Evolutionary conservation across 345 rosid genomes (phyloP).

Genomic region (Eucalyptus polybractea): DNA sequence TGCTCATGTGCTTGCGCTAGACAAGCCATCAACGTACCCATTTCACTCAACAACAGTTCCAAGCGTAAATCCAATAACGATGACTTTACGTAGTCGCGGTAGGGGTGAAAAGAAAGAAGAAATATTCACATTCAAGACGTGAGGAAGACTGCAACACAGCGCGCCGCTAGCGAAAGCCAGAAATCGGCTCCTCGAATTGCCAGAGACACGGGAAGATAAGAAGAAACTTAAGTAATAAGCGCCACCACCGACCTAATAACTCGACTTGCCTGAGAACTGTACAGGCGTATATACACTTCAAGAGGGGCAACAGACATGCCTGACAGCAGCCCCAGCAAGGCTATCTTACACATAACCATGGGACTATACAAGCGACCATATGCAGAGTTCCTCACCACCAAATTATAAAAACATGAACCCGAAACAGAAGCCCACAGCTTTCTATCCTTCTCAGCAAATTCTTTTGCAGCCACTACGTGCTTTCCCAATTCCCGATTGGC

Average conservation of each 20-base stretch:
- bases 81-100: not conserved
- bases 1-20: too few species aligned
- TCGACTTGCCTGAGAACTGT: not conserved
- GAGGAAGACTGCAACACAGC: not conserved
- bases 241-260: not conserved
- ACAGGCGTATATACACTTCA: not conserved
- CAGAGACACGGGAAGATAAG: not conserved
- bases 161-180: not conserved
- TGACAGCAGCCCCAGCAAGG: not conserved
- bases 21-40: too few species aligned
- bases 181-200: not conserved
- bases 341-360: not conserved
- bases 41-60: not conserved
- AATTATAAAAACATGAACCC: not conserved
- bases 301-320: not conserved
- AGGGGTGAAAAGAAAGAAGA: not conserved
- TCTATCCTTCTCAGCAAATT: not conserved
- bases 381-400: not conserved
- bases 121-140: not conserved
- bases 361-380: not conserved
- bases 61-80: not conserved
- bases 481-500: not conserved
- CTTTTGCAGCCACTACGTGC: not conserved
- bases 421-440: not conserved
- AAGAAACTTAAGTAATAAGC: not conserved